phyloP scores from a whole-genome alignment of 441 rosid genomes.

The Adansonia rubrostipa region DNA sequence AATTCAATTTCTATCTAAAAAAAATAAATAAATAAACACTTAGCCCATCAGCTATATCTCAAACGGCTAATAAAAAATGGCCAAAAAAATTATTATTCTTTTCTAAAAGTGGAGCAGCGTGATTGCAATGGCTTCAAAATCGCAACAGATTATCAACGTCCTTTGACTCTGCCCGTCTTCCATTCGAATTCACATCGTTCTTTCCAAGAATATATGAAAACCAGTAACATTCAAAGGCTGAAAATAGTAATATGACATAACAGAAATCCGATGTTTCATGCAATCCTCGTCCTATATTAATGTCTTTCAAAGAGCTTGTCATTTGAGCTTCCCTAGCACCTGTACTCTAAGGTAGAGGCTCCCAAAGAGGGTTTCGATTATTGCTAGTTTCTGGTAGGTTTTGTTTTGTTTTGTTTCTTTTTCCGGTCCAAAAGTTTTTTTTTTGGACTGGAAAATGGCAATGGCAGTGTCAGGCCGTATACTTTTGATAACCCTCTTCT shows the following conservation, averaged over 20 bases:
- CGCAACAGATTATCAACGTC: too few relatives aligned
- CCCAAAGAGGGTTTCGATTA: not conserved
- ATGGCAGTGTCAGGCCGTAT: not conserved
- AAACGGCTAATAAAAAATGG: too few relatives aligned
- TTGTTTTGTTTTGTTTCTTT: not conserved
- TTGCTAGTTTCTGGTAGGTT: not conserved
- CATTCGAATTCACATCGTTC: too few relatives aligned
- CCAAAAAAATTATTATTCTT: too few relatives aligned
- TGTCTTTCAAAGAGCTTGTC: conserved; percentile 8
- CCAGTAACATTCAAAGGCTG: not conserved
- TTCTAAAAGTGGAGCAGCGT: too few relatives aligned
- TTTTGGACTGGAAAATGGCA: not conserved
- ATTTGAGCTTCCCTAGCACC: conserved; percentile 36
- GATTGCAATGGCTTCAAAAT: too few relatives aligned
- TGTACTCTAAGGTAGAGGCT: conserved; percentile 33
- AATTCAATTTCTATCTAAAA: too few relatives aligned
- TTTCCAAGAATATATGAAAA: too few relatives aligned
- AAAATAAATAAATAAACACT: too few relatives aligned
- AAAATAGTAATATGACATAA: not conserved
- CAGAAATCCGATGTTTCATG: not conserved
- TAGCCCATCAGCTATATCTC: too few relatives aligned
- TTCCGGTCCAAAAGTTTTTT: too few relatives aligned
- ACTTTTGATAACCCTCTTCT: conserved; percentile 29
- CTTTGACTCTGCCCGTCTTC: too few relatives aligned
- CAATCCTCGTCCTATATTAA: conserved; percentile 12